Evolutionary conservation across 768 basidiomycete species (phyloP).

Genomic region (Pleurotus eryngii): DNA sequence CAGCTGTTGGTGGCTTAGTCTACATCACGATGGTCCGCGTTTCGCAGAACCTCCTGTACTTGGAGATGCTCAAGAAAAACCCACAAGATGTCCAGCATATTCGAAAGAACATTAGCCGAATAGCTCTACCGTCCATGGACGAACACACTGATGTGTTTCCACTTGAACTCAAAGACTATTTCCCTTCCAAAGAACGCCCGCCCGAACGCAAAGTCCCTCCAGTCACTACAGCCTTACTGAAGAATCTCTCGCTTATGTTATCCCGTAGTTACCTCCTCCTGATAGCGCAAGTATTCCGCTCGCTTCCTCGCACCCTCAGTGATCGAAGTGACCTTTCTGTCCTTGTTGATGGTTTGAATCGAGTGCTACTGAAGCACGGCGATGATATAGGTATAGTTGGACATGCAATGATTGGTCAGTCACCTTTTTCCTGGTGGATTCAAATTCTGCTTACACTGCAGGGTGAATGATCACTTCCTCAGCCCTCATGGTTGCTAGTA

Average conservation of each 20-base stretch:
- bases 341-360: conserved; percentile 69
- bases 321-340: conserved; percentile 65
- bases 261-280: conserved; percentile 69
- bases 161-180: conserved; percentile 44
- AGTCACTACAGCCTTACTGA: conserved; percentile 20
- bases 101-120: conserved; percentile 59
- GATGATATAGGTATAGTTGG: conserved; percentile 76
- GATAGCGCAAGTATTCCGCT: conserved; percentile 66
- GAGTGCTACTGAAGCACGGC: conserved; percentile 63
- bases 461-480: neutral
- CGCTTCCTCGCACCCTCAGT: conserved; percentile 67
- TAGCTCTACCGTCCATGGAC: conserved; percentile 52
- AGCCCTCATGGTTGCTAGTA: conserved; percentile 75
- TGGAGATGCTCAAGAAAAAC: conserved; percentile 60
- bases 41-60: conserved; percentile 68
- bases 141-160: conserved; percentile 20
- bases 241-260: conserved; percentile 55
- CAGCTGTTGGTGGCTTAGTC: conserved; percentile 40
- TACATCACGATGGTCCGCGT: conserved; percentile 62
- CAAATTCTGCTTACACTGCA: neutral
- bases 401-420: conserved; percentile 68
- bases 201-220: neutral
- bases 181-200: conserved; percentile 31
- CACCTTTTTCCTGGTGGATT: neutral
- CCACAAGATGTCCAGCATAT: conserved; percentile 66